These are phyloP conservation scores for Ulmus americana DNA, from an alignment of 331 rosid genomes.

Conservation along the genomic window DNA sequence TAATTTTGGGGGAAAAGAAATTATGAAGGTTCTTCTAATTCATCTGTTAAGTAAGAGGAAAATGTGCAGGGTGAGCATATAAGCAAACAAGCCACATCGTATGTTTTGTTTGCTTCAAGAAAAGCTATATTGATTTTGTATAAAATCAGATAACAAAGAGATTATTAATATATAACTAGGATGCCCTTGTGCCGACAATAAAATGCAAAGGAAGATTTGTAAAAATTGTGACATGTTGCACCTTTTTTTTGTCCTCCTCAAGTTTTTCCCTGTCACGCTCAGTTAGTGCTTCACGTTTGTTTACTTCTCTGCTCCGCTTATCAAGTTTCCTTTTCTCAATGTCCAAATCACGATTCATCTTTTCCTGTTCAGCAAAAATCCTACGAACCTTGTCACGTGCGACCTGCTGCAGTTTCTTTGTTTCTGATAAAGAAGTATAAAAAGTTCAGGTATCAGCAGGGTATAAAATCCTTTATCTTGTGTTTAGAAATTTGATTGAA, in stretches of 20 bases:
- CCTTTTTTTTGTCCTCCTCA: constrained; percentile 84
- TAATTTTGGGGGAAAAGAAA: too few species aligned
- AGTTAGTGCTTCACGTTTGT: constrained; percentile 75
- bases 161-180: too few species aligned
- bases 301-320: constrained; percentile 68
- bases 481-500: too few species aligned
- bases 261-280: constrained; percentile 80
- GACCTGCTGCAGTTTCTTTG: constrained; percentile 57
- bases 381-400: constrained; percentile 54
- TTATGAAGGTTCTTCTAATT: not conserved
- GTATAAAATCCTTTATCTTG: too few species aligned
- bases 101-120: not conserved
- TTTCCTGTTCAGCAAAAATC: constrained; percentile 79
- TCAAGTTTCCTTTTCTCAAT: constrained; percentile 65
- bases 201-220: not conserved
- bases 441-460: not conserved
- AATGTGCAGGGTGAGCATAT: not conserved
- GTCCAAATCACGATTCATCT: constrained; percentile 65
- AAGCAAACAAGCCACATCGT: not conserved
- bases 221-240: constrained; percentile 16
- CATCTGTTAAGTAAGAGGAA: not conserved
- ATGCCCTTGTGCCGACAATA: too few species aligned
- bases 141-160: too few species aligned
- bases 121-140: too few species aligned
- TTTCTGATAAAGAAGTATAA: constrained; percentile 41